Evolutionary conservation across 2,329 filamentous ascomycete species (phyloP).

Genomic region (Plectosphaerella cucumerina): DNA sequence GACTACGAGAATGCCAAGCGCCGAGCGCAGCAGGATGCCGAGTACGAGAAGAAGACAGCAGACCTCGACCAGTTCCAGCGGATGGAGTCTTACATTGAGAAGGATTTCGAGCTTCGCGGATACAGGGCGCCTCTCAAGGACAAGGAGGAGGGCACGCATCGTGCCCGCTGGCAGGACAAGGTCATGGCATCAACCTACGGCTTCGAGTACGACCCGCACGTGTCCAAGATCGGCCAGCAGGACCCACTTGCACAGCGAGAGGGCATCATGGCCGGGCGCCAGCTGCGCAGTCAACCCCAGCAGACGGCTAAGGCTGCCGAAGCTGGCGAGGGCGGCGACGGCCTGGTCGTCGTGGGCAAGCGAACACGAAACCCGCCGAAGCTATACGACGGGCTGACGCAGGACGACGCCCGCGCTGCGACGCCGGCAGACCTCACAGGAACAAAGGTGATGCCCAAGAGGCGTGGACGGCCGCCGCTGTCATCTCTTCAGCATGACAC

Average conservation of each 20-base stretch:
- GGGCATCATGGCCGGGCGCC: conserved; percentile 47
- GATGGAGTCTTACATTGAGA: conserved; percentile 39
- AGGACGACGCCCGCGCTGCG: conserved; percentile 46
- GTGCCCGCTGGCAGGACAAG: conserved; percentile 43
- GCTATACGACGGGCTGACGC: conserved; percentile 45
- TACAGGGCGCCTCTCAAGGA: conserved; percentile 37
- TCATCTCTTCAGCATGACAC: conserved; percentile 1
- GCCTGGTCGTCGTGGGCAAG: conserved; percentile 42
- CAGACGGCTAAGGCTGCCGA: conserved; percentile 57
- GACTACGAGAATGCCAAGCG: conserved; percentile 54
- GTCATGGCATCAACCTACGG: conserved; percentile 57
- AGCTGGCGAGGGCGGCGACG: conserved; percentile 34
- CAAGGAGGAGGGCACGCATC: conserved; percentile 35
- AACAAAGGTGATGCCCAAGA: conserved; percentile 14
- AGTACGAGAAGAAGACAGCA: conserved; percentile 40
- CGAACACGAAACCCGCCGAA: conserved; percentile 48
- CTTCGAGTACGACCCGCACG: conserved; percentile 57
- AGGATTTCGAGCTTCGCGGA: conserved; percentile 52
- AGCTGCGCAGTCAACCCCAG: conserved; percentile 53
- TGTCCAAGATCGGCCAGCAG: conserved; percentile 54
- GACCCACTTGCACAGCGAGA: conserved; percentile 54
- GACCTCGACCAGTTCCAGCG: conserved; percentile 30
- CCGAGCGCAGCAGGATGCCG: conserved; percentile 42
- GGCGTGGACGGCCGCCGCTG: conserved; percentile 20
- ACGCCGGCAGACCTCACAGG: conserved; percentile 32